Evolutionary conservation across 306 rosid genomes (phyloP).

Genomic region (Quercus robur): DNA sequence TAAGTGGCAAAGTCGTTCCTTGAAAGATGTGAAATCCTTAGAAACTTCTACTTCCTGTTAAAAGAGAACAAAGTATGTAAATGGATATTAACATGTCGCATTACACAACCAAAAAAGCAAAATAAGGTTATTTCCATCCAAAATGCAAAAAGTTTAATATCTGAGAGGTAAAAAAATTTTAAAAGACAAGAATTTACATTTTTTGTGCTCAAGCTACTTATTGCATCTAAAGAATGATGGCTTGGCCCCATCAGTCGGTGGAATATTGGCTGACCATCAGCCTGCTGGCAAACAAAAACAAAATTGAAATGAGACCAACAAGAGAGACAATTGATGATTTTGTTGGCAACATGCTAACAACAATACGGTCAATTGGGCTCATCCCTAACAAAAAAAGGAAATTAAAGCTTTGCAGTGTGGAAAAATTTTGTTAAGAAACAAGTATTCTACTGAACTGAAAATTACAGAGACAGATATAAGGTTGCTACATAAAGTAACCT

Average conservation of each 20-base stretch:
- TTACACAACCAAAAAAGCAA: slow-evolving; percentile 9
- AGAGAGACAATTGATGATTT: background rate
- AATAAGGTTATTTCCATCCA: slow-evolving; percentile 5
- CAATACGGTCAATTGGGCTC: background rate
- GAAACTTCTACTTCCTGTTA: slow-evolving; percentile 64
- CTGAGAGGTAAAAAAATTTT: background rate
- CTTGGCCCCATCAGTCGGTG: slow-evolving; percentile 70
- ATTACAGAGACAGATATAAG: background rate
- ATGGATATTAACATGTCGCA: slow-evolving; percentile 10
- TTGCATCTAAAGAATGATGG: slow-evolving; percentile 62
- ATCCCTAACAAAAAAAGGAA: slow-evolving; percentile 16
- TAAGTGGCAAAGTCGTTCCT: slow-evolving; percentile 75
- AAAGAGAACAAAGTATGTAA: slow-evolving; percentile 22
- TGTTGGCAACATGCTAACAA: background rate
- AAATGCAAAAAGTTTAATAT: slow-evolving; percentile 13
- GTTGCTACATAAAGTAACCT: slow-evolving; percentile 39
- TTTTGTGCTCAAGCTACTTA: slow-evolving; percentile 46
- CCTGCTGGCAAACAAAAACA: slow-evolving; percentile 43
- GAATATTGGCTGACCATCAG: slow-evolving; percentile 52
- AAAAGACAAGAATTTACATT: slow-evolving; percentile 45
- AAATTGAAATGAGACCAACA: slow-evolving; percentile 14
- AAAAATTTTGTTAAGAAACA: slow-evolving; percentile 6
- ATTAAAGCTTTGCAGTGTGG: background rate
- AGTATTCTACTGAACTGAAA: background rate
- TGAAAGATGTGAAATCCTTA: slow-evolving; percentile 69